A percentile compares a stretch with the other conserved stretches of the same genome.
Evolutionary conservation across 1,284 basidiomycete genomes (phyloP).

Genomic region (Apiotrichum laibachii): DNA sequence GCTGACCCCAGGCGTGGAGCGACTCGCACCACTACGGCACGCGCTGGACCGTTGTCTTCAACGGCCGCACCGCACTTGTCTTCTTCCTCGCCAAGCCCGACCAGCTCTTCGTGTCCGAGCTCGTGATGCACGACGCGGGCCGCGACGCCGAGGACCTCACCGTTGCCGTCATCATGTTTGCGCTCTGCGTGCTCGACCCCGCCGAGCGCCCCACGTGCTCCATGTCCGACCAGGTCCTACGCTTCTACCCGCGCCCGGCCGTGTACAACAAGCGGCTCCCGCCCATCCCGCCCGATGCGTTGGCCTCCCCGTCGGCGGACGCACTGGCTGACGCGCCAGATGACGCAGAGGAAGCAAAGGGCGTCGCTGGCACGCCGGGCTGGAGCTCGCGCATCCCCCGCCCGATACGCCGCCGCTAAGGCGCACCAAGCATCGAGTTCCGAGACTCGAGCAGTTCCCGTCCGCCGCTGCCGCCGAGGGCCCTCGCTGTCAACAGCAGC

Average conservation of each 20-base stretch:
- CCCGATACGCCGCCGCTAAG: too few species aligned
- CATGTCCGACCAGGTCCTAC: slow-evolving; percentile 8
- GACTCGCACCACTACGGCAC: slow-evolving; percentile 14
- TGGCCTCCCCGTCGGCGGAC: neutral
- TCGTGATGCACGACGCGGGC: slow-evolving; percentile 9
- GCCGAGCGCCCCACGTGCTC: slow-evolving; percentile 7
- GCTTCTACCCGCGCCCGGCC: slow-evolving; percentile 2
- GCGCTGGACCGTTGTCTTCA: slow-evolving; percentile 16
- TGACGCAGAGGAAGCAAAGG: too few species aligned
- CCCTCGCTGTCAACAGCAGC: too few species aligned
- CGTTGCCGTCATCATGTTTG: slow-evolving; percentile 8
- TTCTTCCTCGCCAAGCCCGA: slow-evolving; percentile 16
- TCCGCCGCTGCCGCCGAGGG: too few species aligned
- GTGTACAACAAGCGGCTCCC: neutral
- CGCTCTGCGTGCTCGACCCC: slow-evolving; percentile 4
- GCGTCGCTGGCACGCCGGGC: too few species aligned
- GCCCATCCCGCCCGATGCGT: neutral
- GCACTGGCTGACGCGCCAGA: too few species aligned
- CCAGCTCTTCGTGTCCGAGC: slow-evolving; percentile 10
- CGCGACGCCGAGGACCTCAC: neutral
- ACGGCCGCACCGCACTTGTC: slow-evolving; percentile 11
- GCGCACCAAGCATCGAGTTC: too few species aligned
- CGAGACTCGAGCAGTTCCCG: too few species aligned
- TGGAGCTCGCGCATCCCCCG: too few species aligned
- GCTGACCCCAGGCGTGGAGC: slow-evolving; percentile 11